Percentiles rank a stretch among this genome's conserved stretches.
Conservation (phyloP, 2,329 filamentous ascomycete genomes). For the Colletotrichum neosansevieriae region DNA sequence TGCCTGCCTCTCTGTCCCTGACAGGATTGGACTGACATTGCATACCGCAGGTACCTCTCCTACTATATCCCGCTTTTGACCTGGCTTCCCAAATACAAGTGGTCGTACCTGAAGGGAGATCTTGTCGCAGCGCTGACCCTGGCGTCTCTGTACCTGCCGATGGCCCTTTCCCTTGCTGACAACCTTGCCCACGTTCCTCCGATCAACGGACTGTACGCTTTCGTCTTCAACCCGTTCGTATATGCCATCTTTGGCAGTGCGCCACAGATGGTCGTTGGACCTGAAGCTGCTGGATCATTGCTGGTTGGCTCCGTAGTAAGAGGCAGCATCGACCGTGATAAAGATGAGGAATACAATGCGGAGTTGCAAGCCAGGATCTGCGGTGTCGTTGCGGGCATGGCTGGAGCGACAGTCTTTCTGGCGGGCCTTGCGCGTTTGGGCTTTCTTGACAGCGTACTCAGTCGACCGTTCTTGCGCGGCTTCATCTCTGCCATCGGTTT, state of each 20-base stretch:
- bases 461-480: constrained; percentile 89
- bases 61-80: constrained; percentile 94
- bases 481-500: constrained; percentile 98
- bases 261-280: constrained; percentile 93
- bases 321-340: constrained; percentile 77
- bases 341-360: constrained; percentile 73
- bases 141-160: constrained; percentile 98
- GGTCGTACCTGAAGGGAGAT: constrained; percentile 86
- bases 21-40: constrained; percentile 2
- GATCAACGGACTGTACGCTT: constrained; percentile 93
- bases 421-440: constrained; percentile 88
- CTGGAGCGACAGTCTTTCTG: constrained; percentile 88
- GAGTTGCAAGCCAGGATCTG: constrained; percentile 84
- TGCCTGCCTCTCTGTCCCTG: neutral
- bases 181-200: constrained; percentile 94
- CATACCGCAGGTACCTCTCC: constrained; percentile 76
- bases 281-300: constrained; percentile 92
- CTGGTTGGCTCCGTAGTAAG: constrained; percentile 90
- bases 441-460: constrained; percentile 94
- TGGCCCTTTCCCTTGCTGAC: constrained; percentile 92
- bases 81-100: constrained; percentile 90
- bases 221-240: constrained; percentile 90
- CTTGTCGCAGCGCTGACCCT: constrained; percentile 91
- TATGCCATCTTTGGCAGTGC: constrained; percentile 94
- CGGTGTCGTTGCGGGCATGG: constrained; percentile 88